Conservation (phyloP, 768 basidiomycete species). For the Cyathus striatus region DNA sequence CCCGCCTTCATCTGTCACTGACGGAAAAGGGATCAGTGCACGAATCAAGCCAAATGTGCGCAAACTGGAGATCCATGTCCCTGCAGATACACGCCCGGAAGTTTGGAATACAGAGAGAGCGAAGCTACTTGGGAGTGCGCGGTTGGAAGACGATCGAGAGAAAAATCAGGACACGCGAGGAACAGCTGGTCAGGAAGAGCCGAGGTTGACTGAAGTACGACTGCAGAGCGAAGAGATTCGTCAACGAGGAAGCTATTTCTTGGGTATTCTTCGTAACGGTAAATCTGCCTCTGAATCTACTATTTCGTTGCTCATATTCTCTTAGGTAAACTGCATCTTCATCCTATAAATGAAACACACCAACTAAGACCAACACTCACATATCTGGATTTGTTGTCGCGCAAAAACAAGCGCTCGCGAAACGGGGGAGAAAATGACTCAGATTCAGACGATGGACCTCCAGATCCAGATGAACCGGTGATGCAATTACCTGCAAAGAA, state of each 20-base stretch:
- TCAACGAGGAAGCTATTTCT: slow-evolving; percentile 61
- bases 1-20: slow-evolving; percentile 67
- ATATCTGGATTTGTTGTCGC: slow-evolving; percentile 70
- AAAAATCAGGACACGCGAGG: slow-evolving; percentile 59
- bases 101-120: slow-evolving; percentile 77
- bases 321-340: slow-evolving; percentile 67
- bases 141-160: slow-evolving; percentile 71
- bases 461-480: slow-evolving; percentile 68
- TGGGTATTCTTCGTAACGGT: slow-evolving; percentile 78
- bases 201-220: slow-evolving; percentile 64
- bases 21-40: slow-evolving; percentile 74
- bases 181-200: slow-evolving; percentile 44
- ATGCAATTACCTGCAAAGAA: slow-evolving; percentile 44
- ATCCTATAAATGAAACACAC: slow-evolving; percentile 74
- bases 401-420: slow-evolving; percentile 49
- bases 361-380: slow-evolving; percentile 81
- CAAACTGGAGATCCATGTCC: slow-evolving; percentile 74
- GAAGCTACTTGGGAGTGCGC: slow-evolving; percentile 58
- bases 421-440: slow-evolving; percentile 61
- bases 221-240: slow-evolving; percentile 69
- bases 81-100: slow-evolving; percentile 73
- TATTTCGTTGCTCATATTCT: slow-evolving; percentile 2
- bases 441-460: slow-evolving; percentile 74
- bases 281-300: slow-evolving; percentile 12
- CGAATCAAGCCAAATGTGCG: slow-evolving; percentile 61